Percentiles rank a stretch among this genome's conserved stretches.
phyloP scores from a whole-genome alignment of 805 yeast genomes.

The Scheffersomyces coipomensis region DNA sequence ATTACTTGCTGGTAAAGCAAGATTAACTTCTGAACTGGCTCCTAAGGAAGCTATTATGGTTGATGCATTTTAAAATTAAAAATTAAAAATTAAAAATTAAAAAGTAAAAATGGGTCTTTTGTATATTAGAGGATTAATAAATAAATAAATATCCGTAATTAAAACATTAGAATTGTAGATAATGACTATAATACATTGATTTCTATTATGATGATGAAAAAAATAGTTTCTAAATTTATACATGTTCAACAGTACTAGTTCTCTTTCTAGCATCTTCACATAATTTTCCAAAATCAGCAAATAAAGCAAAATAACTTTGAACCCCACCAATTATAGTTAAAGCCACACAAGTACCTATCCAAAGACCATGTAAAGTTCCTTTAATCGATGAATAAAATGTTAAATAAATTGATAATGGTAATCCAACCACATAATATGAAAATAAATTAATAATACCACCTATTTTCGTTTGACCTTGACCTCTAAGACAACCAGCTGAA shows the following conservation, averaged over 20 bases:
- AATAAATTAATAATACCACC: conserved; percentile 59
- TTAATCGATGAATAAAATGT: conserved; percentile 48
- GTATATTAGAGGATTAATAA: too few species aligned
- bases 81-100: too few species aligned
- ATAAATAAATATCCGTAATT: too few species aligned
- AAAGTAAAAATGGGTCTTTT: too few species aligned
- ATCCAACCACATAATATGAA: conserved; percentile 60
- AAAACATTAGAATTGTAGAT: too few species aligned
- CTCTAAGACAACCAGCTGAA: conserved; percentile 74
- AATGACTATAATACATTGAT: too few species aligned
- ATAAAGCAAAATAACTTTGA: conserved; percentile 38
- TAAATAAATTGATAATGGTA: conserved; percentile 57
- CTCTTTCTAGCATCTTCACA: conserved; percentile 39
- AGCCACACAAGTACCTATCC: conserved; percentile 62
- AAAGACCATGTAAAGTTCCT: conserved; percentile 56
- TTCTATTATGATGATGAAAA: too few species aligned
- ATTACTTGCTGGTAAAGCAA: conserved; percentile 77
- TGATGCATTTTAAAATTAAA: conserved; percentile 36
- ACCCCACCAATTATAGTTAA: conserved; percentile 46
- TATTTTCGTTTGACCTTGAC: conserved; percentile 70
- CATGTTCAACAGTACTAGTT: conserved; percentile 17
- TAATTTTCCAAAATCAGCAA: conserved; percentile 35
- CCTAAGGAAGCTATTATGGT: conserved; percentile 35
- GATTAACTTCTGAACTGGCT: conserved; percentile 27
- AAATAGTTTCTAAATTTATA: conserved; percentile 4